Percentiles rank a stretch among this genome's conserved stretches.
Evolutionary conservation across 177 flowering plant genomes (phyloP).

Genomic region (Vitis hybrid): DNA sequence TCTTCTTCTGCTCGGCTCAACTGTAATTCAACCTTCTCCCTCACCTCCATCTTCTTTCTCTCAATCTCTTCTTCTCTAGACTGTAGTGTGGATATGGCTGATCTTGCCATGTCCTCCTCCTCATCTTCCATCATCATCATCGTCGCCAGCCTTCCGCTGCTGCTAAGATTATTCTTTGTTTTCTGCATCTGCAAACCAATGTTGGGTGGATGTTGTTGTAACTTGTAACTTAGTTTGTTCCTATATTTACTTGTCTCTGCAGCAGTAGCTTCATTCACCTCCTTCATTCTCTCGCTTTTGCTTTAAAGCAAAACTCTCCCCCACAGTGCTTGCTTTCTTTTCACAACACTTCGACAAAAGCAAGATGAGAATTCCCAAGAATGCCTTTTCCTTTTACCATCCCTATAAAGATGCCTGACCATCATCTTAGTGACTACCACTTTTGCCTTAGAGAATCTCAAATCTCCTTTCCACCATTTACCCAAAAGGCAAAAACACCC

Average conservation of each 20-base stretch:
- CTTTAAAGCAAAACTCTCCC: slow-evolving; percentile 21
- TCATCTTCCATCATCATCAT: slow-evolving; percentile 25
- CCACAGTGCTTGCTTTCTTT: slow-evolving; percentile 6
- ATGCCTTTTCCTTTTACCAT: no score
- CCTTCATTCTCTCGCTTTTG: slow-evolving; percentile 14
- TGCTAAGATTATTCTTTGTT: slow-evolving; percentile 23
- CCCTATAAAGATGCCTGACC: no score
- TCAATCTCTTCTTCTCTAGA: slow-evolving; percentile 51
- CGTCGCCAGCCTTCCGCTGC: slow-evolving; percentile 24
- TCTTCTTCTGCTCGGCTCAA: slow-evolving; percentile 48
- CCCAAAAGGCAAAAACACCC: no score
- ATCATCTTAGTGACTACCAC: no score
- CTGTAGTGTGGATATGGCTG: slow-evolving; percentile 36
- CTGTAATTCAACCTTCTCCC: slow-evolving; percentile 33
- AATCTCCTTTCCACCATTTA: no score
- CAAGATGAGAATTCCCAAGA: background rate
- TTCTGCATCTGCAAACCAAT: slow-evolving; percentile 10
- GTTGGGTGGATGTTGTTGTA: background rate
- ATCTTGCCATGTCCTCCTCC: slow-evolving; percentile 26
- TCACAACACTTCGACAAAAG: slow-evolving; percentile 1
- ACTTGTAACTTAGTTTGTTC: background rate
- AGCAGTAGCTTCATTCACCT: background rate
- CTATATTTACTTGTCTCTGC: background rate
- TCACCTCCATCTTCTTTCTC: slow-evolving; percentile 46
- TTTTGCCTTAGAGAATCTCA: no score